phyloP scores from a whole-genome alignment of 441 rosid genomes.

The Aquilaria agallochum region DNA sequence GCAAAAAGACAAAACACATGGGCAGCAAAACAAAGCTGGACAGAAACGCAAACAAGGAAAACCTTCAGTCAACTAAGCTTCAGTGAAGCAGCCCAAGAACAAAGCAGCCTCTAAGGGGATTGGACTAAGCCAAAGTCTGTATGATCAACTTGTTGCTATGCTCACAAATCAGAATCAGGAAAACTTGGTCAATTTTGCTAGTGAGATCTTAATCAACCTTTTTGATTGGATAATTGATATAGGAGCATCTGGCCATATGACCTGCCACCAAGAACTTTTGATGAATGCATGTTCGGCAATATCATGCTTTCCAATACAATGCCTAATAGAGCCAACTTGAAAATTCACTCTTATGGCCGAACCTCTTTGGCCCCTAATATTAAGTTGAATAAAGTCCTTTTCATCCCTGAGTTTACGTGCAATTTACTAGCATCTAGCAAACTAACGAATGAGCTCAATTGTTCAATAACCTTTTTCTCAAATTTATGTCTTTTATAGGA shows the following conservation, averaged over 20 bases:
- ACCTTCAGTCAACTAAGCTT: too few species aligned
- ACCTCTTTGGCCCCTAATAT: neutral
- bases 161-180: too few species aligned
- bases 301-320: neutral
- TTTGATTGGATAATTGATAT: too few species aligned
- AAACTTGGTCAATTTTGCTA: too few species aligned
- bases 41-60: too few species aligned
- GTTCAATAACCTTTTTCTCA: neutral
- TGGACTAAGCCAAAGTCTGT: too few species aligned
- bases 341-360: neutral
- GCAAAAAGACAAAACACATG: neutral
- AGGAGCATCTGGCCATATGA: neutral
- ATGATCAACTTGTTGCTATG: too few species aligned
- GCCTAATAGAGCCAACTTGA: neutral
- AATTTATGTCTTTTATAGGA: conserved; percentile 1
- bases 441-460: conserved; percentile 1
- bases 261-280: neutral
- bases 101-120: too few species aligned
- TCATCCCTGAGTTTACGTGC: neutral
- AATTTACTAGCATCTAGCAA: conserved; percentile 3
- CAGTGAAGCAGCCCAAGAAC: too few species aligned
- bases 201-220: too few species aligned
- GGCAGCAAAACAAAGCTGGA: too few species aligned
- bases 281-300: neutral
- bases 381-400: neutral